Evolutionary conservation across 2,329 filamentous ascomycete genomes (phyloP).

Genomic region (Trichoderma asperellum): DNA sequence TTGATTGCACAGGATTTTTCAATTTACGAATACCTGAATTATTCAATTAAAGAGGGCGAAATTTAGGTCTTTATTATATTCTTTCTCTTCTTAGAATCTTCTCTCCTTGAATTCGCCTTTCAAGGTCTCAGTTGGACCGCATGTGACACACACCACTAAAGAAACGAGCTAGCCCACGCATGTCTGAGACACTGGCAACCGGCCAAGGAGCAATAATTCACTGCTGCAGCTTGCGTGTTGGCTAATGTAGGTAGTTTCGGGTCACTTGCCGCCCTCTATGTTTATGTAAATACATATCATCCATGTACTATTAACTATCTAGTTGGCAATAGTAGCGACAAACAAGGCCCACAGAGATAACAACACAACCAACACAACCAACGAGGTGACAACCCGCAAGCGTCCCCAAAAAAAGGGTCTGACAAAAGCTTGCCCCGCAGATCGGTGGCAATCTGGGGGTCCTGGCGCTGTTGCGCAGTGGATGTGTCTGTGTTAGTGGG

Average conservation of each 20-base stretch:
- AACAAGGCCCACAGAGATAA: background rate
- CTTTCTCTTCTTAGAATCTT: no score
- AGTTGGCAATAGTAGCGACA: background rate
- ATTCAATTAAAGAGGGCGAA: no score
- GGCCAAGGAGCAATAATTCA: background rate
- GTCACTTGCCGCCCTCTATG: background rate
- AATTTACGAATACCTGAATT: no score
- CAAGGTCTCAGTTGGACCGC: background rate
- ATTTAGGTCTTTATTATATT: no score
- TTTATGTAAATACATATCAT: background rate
- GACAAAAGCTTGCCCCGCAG: background rate
- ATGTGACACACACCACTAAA: background rate
- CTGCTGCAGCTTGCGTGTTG: background rate
- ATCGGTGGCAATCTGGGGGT: slow-evolving; percentile 14
- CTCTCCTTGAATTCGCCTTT: background rate
- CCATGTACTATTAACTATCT: background rate
- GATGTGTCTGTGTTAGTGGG: slow-evolving; percentile 2
- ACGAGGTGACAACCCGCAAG: background rate
- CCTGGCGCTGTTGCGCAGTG: background rate
- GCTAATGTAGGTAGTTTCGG: no score
- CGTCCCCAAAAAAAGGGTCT: background rate
- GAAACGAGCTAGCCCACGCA: background rate
- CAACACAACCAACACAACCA: background rate
- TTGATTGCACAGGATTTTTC: background rate
- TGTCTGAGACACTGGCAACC: slow-evolving; percentile 17